phyloP scores from a whole-genome alignment of 257 asterid species.

The Scutellaria barbata region DNA sequence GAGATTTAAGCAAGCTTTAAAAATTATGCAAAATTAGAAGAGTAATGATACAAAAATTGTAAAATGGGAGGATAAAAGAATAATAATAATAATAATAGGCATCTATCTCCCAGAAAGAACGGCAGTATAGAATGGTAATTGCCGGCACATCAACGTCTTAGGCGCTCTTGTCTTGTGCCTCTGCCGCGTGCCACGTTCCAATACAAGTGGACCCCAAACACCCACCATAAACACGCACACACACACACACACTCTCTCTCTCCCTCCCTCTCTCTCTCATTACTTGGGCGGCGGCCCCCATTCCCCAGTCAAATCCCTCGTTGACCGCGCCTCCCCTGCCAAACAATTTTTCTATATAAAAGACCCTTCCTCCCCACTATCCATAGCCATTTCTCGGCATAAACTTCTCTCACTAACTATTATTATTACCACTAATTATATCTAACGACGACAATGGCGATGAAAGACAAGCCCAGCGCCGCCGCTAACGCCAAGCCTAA shows the following conservation, averaged over 20 bases:
- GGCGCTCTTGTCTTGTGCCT: slow-evolving; percentile 38
- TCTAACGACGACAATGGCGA: slow-evolving; percentile 45
- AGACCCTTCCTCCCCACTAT: not conserved
- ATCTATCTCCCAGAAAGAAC: slow-evolving; percentile 36
- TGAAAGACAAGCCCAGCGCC: slow-evolving; percentile 48
- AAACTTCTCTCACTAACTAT: not conserved
- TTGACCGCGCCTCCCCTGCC: slow-evolving; percentile 54
- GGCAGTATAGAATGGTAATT: slow-evolving; percentile 45
- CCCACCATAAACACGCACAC: too few species aligned
- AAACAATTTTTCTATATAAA: slow-evolving; percentile 35
- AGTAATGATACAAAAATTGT: too few species aligned
- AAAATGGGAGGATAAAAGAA: not conserved
- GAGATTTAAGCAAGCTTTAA: too few species aligned
- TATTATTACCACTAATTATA: not conserved
- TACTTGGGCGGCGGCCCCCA: slow-evolving; percentile 81
- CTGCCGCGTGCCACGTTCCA: slow-evolving; percentile 60
- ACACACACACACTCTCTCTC: not conserved
- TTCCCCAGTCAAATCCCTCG: slow-evolving; percentile 68
- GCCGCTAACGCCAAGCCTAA: slow-evolving; percentile 36
- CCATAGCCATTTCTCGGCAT: not conserved
- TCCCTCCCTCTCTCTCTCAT: not conserved
- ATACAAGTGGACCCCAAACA: slow-evolving; percentile 29
- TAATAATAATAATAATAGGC: not conserved
- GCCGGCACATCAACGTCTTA: slow-evolving; percentile 60
- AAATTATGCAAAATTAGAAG: too few species aligned